A percentile compares a stretch with the other conserved stretches of the same genome.
These are phyloP conservation scores for Clathrus columnatus DNA, from an alignment of 768 basidiomycete genomes.

Conservation along the genomic window DNA sequence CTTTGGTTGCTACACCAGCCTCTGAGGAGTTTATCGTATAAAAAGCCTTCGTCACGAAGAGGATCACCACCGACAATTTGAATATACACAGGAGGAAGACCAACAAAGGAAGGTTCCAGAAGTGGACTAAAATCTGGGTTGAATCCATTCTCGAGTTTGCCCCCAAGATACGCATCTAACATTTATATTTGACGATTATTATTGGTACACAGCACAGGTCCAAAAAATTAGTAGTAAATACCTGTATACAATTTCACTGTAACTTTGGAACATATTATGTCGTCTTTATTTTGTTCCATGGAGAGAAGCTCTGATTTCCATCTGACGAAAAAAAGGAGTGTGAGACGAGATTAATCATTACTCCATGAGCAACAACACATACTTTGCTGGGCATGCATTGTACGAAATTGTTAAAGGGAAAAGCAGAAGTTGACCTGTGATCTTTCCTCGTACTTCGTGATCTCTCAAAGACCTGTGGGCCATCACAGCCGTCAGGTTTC, in stretches of 20 bases:
- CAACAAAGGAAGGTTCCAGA: neutral
- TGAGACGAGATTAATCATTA: neutral
- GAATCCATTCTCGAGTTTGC: neutral
- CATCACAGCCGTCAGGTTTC: conserved; percentile 15
- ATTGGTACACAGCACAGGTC: neutral
- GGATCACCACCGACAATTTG: conserved; percentile 6
- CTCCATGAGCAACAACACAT: neutral
- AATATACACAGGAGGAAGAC: conserved; percentile 4
- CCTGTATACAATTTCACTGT: neutral
- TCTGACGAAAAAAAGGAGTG: conserved; percentile 1
- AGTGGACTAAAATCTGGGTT: neutral
- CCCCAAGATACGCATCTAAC: neutral
- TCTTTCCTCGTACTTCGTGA: conserved; percentile 11
- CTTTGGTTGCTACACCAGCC: neutral
- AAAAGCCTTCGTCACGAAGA: conserved; percentile 6
- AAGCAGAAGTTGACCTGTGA: conserved; percentile 20
- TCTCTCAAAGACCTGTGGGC: conserved; percentile 18
- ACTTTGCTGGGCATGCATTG: conserved; percentile 17
- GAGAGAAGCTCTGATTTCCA: conserved; percentile 16
- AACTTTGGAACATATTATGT: conserved; percentile 8
- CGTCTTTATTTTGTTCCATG: conserved; percentile 15
- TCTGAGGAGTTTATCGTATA: neutral
- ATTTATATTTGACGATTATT: neutral
- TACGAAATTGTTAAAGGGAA: conserved; percentile 16
- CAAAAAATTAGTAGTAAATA: neutral